These are phyloP conservation scores for Penicillium cosmopolitanum DNA, from an alignment of 495 filamentous ascomycete species.

Conservation along the genomic window DNA sequence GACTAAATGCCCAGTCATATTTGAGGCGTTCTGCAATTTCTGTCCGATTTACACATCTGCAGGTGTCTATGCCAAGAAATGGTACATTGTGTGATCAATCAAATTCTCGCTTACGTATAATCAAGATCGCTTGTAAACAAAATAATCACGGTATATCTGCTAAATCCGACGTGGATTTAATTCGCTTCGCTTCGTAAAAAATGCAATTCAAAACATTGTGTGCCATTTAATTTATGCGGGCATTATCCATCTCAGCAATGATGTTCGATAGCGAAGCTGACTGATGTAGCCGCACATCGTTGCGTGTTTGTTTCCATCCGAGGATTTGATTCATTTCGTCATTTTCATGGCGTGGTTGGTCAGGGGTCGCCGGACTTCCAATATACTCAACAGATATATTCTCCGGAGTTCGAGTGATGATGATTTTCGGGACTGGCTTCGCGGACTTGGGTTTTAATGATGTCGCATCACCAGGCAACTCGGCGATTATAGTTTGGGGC, in stretches of 20 bases:
- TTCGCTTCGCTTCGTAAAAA: neutral
- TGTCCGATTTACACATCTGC: no score
- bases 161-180: neutral
- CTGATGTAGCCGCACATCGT: slow-evolving; percentile 19
- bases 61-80: no score
- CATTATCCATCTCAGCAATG: slow-evolving; percentile 17
- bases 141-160: no score
- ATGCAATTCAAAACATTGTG: neutral
- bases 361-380: slow-evolving; percentile 4
- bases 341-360: slow-evolving; percentile 4
- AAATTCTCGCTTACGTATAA: no score
- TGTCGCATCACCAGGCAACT: slow-evolving; percentile 9
- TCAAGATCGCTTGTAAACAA: no score
- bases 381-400: slow-evolving; percentile 6
- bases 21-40: no score
- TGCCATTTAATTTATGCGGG: slow-evolving; percentile 1
- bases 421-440: slow-evolving; percentile 14
- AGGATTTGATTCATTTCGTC: slow-evolving; percentile 14
- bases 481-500: slow-evolving; percentile 7
- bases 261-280: slow-evolving; percentile 19
- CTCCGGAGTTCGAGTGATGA: slow-evolving; percentile 14
- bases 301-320: slow-evolving; percentile 17
- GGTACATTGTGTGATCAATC: no score
- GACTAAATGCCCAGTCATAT: no score
- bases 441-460: neutral